phyloP scores from a whole-genome alignment of 2,329 filamentous ascomycete species.

The Fusarium nodosum region DNA sequence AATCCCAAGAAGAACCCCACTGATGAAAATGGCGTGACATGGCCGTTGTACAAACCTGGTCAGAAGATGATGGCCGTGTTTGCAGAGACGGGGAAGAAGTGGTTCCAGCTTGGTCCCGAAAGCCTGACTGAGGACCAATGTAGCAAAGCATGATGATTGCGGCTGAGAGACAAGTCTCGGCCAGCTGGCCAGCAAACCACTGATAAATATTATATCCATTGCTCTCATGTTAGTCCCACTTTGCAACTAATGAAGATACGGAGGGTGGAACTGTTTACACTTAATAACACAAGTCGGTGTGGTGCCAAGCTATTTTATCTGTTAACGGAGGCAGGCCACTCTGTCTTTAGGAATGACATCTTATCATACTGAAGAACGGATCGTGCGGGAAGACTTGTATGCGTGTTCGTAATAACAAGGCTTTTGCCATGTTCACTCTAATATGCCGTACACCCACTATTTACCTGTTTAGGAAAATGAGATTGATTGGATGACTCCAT shows the following conservation, averaged over 20 bases:
- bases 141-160: not conserved
- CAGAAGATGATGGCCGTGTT: conserved; percentile 9
- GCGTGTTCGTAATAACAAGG: not conserved
- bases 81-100: conserved; percentile 11
- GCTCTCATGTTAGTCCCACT: too few species aligned
- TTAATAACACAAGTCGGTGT: too few species aligned
- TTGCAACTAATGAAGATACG: too few species aligned
- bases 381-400: not conserved
- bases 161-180: accelerated
- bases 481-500: conserved; percentile 13
- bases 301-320: too few species aligned
- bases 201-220: not conserved
- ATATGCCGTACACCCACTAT: not conserved
- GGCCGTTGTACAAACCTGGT: not conserved
- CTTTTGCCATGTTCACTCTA: not conserved
- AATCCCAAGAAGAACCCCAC: not conserved
- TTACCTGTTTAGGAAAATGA: conserved; percentile 30
- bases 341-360: too few species aligned
- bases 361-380: not conserved
- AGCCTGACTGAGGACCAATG: not conserved
- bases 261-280: not conserved
- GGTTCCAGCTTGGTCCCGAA: conserved; percentile 8
- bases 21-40: not conserved
- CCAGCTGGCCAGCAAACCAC: not conserved
- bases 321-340: too few species aligned